These are phyloP conservation scores for Fusarium illudens DNA, from an alignment of 2,329 filamentous ascomycete genomes.

Conservation along the genomic window DNA sequence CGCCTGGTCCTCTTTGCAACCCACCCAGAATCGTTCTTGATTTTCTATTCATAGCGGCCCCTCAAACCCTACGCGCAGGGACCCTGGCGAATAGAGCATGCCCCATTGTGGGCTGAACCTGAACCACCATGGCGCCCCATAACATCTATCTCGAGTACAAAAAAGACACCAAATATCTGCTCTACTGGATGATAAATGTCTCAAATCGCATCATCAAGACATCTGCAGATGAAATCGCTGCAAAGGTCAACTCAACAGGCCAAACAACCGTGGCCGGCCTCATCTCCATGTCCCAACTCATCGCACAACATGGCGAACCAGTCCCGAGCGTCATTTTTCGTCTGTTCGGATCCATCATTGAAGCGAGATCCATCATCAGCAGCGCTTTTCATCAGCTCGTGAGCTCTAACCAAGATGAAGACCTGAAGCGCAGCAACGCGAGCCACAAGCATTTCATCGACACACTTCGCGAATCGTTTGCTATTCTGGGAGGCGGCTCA, in stretches of 20 bases:
- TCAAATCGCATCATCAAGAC: conserved; percentile 49
- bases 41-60: too few relatives aligned
- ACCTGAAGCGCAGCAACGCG: conserved; percentile 48
- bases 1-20: too few relatives aligned
- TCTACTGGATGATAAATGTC: conserved; percentile 52
- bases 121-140: conserved; percentile 48
- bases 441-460: conserved; percentile 56
- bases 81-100: too few relatives aligned
- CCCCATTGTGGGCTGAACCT: too few relatives aligned
- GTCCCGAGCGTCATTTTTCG: conserved; percentile 47
- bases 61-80: too few relatives aligned
- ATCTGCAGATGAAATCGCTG: conserved; percentile 13
- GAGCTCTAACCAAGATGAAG: conserved; percentile 45
- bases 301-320: conserved; percentile 46
- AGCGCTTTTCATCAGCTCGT: conserved; percentile 46
- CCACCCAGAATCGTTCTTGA: too few relatives aligned
- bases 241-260: conserved; percentile 49
- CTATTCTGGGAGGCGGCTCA: conserved; percentile 45
- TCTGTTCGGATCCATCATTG: conserved; percentile 51
- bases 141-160: conserved; percentile 52
- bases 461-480: conserved; percentile 48
- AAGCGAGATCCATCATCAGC: conserved; percentile 44
- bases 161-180: conserved; percentile 47
- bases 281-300: conserved; percentile 51
- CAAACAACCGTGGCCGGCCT: conserved; percentile 49